These are phyloP conservation scores for Sporothrix variecibatus DNA, from an alignment of 2,329 filamentous ascomycete species.

Conservation along the genomic window DNA sequence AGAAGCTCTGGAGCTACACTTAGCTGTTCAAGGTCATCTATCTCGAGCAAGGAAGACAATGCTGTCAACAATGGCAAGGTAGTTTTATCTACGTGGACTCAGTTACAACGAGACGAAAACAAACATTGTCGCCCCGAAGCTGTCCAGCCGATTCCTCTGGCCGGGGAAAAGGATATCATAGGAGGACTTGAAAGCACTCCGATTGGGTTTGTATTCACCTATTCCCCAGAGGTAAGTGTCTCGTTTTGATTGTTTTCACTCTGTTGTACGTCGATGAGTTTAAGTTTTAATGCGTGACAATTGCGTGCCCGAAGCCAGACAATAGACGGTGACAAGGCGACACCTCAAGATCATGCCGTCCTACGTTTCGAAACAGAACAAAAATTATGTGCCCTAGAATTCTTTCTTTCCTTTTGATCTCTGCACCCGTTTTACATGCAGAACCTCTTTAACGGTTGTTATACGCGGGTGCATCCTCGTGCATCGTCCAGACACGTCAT, in stretches of 20 bases:
- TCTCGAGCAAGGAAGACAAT: not conserved
- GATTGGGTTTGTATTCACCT: not conserved
- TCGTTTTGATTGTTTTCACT: not conserved
- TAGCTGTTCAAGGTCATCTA: not conserved
- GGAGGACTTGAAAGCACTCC: not conserved
- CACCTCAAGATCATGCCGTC: not conserved
- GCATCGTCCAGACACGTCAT: not conserved
- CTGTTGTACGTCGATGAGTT: not conserved
- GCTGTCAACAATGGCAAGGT: not conserved
- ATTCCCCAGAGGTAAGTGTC: not conserved
- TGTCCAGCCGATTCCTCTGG: not conserved
- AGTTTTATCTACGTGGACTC: not conserved
- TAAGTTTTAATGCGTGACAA: not conserved
- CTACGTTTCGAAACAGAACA: conserved; percentile 6
- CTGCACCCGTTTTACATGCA: not conserved
- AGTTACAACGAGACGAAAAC: too few relatives aligned
- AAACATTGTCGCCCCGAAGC: not conserved
- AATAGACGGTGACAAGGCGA: not conserved
- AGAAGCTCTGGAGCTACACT: too few relatives aligned
- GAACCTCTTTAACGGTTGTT: too few relatives aligned
- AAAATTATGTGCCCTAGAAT: not conserved
- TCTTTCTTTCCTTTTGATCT: not conserved
- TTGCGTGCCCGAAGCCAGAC: not conserved
- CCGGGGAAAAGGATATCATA: too few relatives aligned
- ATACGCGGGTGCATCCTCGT: not conserved